Evolutionary conservation across 306 rosid genomes (phyloP).

Genomic region (Pterocarpus santalinus): DNA sequence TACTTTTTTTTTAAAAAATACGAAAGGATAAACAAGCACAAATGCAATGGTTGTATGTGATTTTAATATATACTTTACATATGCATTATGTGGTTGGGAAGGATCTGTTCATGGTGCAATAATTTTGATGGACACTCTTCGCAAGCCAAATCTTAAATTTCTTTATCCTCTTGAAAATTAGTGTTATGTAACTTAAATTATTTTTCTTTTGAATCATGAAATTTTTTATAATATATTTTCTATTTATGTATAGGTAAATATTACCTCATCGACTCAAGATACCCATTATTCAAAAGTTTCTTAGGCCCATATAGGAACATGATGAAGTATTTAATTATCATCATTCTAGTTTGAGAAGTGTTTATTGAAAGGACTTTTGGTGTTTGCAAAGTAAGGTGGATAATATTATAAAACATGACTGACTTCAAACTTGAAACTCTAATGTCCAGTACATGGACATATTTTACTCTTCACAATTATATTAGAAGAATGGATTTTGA

Average conservation of each 20-base stretch:
- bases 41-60: neutral
- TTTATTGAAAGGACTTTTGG: neutral
- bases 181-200: neutral
- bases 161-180: neutral
- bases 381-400: neutral
- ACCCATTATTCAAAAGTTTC: neutral
- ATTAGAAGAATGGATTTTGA: too few species aligned
- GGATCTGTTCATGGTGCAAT: neutral
- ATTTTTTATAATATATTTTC: neutral
- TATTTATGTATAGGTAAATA: neutral
- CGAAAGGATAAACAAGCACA: neutral
- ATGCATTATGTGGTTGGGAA: neutral
- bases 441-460: neutral
- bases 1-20: neutral
- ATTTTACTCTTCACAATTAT: neutral
- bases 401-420: neutral
- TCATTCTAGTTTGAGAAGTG: slow-evolving; percentile 10
- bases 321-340: neutral
- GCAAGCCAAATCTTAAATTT: neutral
- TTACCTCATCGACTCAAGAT: neutral
- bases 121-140: neutral
- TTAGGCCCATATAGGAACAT: neutral
- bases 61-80: neutral
- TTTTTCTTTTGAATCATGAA: neutral
- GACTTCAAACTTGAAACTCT: neutral